Percentiles rank a stretch among this genome's conserved stretches.
Conservation (phyloP, 352 stramenopile species). For the Phytophthora pini region DNA sequence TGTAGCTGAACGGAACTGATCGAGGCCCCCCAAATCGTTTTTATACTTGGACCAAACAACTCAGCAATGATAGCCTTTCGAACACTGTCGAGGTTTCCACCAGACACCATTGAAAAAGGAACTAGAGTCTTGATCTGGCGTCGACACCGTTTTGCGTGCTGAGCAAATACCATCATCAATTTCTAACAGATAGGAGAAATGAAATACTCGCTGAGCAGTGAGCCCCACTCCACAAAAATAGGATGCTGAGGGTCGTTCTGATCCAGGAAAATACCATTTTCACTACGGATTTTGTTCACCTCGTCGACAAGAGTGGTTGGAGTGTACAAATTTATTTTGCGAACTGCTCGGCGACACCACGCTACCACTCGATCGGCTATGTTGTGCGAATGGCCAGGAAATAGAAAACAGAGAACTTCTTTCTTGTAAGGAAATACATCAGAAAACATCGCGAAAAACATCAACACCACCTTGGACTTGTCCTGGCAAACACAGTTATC, state of each 20-base stretch:
- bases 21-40: constrained; percentile 7
- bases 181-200: constrained; percentile 14
- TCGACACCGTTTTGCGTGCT: constrained; percentile 9
- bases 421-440: constrained; percentile 13
- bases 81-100: neutral
- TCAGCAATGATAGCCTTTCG: constrained; percentile 1
- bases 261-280: constrained; percentile 13
- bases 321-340: constrained; percentile 9
- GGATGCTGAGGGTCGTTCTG: constrained; percentile 3
- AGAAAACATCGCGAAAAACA: constrained; percentile 2
- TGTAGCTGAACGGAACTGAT: neutral
- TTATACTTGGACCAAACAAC: neutral
- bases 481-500: constrained; percentile 15
- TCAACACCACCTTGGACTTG: constrained; percentile 14
- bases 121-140: constrained; percentile 2
- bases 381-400: constrained; percentile 14
- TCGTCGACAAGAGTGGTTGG: neutral
- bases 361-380: constrained; percentile 18
- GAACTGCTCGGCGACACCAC: constrained; percentile 6
- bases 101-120: constrained; percentile 8
- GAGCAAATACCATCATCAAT: constrained; percentile 16
- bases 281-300: constrained; percentile 10
- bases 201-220: constrained; percentile 13
- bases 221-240: constrained; percentile 10
- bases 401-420: constrained; percentile 2